These are phyloP conservation scores for Trichoderma guizhouense DNA, from an alignment of 2,329 filamentous ascomycete species.

Conservation along the genomic window DNA sequence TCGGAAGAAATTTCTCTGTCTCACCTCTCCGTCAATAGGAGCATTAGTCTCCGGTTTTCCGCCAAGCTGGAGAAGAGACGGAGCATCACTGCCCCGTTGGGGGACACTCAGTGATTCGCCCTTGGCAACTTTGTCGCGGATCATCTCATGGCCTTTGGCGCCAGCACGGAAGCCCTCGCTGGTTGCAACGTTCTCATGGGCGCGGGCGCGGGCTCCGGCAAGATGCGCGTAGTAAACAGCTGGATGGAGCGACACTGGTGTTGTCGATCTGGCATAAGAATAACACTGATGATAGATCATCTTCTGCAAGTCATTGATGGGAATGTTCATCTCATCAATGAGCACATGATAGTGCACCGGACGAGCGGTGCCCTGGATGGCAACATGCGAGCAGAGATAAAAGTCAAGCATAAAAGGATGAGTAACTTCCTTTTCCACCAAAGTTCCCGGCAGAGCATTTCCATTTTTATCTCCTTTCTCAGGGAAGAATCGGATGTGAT, in stretches of 20 bases:
- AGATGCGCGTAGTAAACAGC: slow-evolving; percentile 96
- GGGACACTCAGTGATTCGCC: slow-evolving; percentile 29
- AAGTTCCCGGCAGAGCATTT: slow-evolving; percentile 80
- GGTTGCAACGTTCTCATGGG: slow-evolving; percentile 60
- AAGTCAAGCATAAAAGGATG: slow-evolving; percentile 91
- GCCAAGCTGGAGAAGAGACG: slow-evolving; percentile 32
- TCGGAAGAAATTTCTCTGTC: slow-evolving; percentile 36
- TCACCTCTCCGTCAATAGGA: slow-evolving; percentile 29
- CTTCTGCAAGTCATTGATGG: slow-evolving; percentile 68
- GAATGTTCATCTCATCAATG: slow-evolving; percentile 70
- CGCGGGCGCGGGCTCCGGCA: slow-evolving; percentile 73
- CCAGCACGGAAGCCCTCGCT: slow-evolving; percentile 44
- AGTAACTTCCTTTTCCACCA: slow-evolving; percentile 87
- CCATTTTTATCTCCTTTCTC: slow-evolving; percentile 66
- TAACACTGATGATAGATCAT: slow-evolving; percentile 96
- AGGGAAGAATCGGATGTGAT: slow-evolving; percentile 92
- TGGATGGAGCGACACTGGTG: slow-evolving; percentile 82
- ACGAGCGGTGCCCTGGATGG: slow-evolving; percentile 90
- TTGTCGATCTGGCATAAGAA: slow-evolving; percentile 87
- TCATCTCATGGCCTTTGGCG: slow-evolving; percentile 43
- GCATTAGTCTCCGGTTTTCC: slow-evolving; percentile 23
- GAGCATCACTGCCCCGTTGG: slow-evolving; percentile 27
- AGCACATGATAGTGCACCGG: slow-evolving; percentile 92
- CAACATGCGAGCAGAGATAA: slow-evolving; percentile 60
- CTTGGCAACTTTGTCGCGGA: slow-evolving; percentile 39